Conservation (phyloP, 2,329 filamentous ascomycete genomes). For the Magnaporthiopsis rhizophila region DNA sequence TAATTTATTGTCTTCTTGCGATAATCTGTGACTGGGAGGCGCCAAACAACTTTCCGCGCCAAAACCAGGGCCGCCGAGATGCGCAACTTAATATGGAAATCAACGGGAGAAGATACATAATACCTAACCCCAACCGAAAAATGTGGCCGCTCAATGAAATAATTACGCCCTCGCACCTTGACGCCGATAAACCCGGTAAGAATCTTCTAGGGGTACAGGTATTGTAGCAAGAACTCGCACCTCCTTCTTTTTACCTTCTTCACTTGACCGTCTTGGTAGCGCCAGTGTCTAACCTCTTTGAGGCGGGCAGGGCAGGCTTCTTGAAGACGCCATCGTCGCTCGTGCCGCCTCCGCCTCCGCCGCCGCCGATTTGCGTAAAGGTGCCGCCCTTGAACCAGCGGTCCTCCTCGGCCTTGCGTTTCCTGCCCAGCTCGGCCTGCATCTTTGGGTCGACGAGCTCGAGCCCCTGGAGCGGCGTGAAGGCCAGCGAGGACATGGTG, state of each 20-base stretch:
- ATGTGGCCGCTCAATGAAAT: too few species aligned
- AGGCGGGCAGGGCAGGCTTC: conserved; percentile 64
- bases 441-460: conserved; percentile 93
- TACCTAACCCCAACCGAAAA: neutral
- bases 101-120: neutral
- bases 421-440: conserved; percentile 77
- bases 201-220: neutral
- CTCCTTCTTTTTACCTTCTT: neutral
- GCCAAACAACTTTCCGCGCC: too few species aligned
- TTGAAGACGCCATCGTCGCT: conserved; percentile 62
- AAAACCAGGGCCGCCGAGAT: neutral
- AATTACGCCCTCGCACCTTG: neutral
- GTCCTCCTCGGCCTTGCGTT: conserved; percentile 90
- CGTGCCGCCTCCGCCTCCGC: conserved; percentile 34
- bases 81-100: neutral
- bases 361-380: conserved; percentile 74
- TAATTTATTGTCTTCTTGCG: too few species aligned
- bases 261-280: conserved; percentile 38
- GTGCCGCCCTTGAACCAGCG: conserved; percentile 96
- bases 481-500: conserved; percentile 80
- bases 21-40: neutral
- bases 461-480: conserved; percentile 88
- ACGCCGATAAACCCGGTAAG: neutral
- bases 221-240: neutral
- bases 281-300: conserved; percentile 65